Evolutionary conservation across 192 early-diverging fungal genomes (phyloP), one percentile per base, ranked within the genome.

Genomic region (Podila clonocystis): DNA sequence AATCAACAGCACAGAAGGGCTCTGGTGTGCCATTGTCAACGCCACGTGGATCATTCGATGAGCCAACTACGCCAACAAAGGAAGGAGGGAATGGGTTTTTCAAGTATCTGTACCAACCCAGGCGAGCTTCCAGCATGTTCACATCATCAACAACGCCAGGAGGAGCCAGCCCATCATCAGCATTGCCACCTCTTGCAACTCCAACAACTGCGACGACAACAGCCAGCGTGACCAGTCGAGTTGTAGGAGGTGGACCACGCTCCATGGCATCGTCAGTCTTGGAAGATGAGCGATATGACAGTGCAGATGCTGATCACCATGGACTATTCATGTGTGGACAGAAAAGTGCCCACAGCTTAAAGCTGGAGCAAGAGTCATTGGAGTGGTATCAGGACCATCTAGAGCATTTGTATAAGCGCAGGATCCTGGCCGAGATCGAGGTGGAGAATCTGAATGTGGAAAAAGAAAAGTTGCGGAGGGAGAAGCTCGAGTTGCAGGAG

Each of bases 21-120:
- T 36, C 49, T 24, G 50, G n/a, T 28, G 38, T 58, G 6, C n/a
- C n/a, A 4, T 28, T 33, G 26, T n/a, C 38, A 2, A 50, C 52
- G 7, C 2, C 22, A 29, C 33, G 57, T 36, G 41, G 11, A 12
- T 68, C 30, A 52, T 58, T 68, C 13, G 67, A 9, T 31, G 67
- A 19, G 22, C 9, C 26, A 2, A n/a, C 38, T 7, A 22, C 7
- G n/a, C 30, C 48, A 45, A 52, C 12, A 67, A 50, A 30, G 17
- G 50, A 19, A 36, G 31, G 68, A 5, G 68, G 68, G 22, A 66
- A 31, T 50, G 74, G 74, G 0, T 4, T 77, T 1, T 45, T 77
- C 34, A 77, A 77, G 57, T 77, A 77, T 20, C 28, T 77, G 8
- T 77, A 77, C 38, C 74, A 77, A n/a, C 68, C 74, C 5, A 28